Evolutionary conservation across 371 early-diverging fungal genomes (phyloP), one percentile per base, ranked within the genome.

Genomic region (Saksenaea vasiformis): DNA sequence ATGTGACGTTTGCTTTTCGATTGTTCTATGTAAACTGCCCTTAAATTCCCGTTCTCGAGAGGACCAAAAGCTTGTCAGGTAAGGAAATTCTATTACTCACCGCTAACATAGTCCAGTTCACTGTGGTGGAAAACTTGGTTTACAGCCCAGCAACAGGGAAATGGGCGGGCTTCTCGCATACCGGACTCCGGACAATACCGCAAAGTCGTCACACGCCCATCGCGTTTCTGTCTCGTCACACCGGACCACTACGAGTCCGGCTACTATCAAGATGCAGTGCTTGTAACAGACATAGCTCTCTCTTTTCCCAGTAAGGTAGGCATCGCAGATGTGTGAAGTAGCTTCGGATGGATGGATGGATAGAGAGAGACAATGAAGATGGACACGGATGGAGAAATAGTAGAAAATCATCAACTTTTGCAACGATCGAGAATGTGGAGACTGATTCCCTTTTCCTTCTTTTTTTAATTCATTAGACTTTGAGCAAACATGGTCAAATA

Each of bases 401-500:
- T 13, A n/a, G 8, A 60, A 70, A 70, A 58, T 4, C 11, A n/a
- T 28, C 2, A 38, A 41, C 36, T 5, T 13, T 37, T 35, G 34
- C 36, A 38, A 56, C 38, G 57, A 38, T 37, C 27, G 57, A 35
- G 38, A 56, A 37, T 37, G 57, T 19, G 10, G n/a, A 19, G 38
- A 19, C 5, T 38, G 36, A 56, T n/a, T n/a, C 26, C 38, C 14
- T 51, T n/a, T n/a, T 15, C 51, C n/a, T 31, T 38, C 38, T 62
- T 56, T 69, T 54, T 58, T 54, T 53, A 17, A 27, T 51, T 43
- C 36, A 13, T 41, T 38, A 59, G 58, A 51, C 63, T 35, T 63
- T 58, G 51, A 58, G 63, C 55, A 58, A 58, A 55, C 62, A 85
- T 85, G 85, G 85, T 82, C 68, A 80, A 80, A 80, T 85, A 85